Evolutionary conservation across 805 yeast genomes (phyloP), one percentile per base, ranked within the genome.

Genomic region (Candida krabiensis): DNA sequence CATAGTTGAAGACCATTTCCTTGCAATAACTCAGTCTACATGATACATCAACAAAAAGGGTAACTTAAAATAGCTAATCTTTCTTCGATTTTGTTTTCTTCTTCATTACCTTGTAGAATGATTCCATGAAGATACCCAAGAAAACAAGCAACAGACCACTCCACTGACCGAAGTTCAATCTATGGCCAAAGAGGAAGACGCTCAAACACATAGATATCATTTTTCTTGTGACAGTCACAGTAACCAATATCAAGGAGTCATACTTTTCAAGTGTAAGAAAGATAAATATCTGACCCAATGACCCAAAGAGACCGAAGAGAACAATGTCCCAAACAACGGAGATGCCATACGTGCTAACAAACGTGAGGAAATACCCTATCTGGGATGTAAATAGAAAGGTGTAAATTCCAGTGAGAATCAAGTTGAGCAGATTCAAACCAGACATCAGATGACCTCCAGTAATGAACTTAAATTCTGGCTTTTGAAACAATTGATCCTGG

Each of bases 211-310:
- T 91, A 27, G 97, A 88, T 33, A 89, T 69, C 96, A 93, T 91
- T 56, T 93, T 93, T 52, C 99, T 75, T 1, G 99, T 91, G 8
- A 93, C 97, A 0, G 98, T 93, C 13, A 95, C 91, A 28, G 96
- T 91, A 19, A 91, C 89, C 38, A 93, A 69, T 0, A 86, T 76
- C 43, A 93, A 67, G 2, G 96, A 87, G 33, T 91, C 96, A 57
- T 86, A 93, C 41, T 77, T 73, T 50, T 87, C 93, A 31, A 93
- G 66, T 2, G 96, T 88, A 37, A 80, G 63, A 57, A 90, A 93
- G 29, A 93, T 87, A 64, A 95, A 93, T n/a, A 90, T 77, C 62
- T 93, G 98, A 12, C 99, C 99, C 19, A 88, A 53, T 0, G 97
- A 82, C 2, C 98, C 99, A 56, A 87, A 81, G 0, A 80, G 37